Percentiles rank a stretch among this genome's conserved stretches.
These are phyloP conservation scores for Oemleria cerasiformis DNA, from an alignment of 306 rosid species.

Conservation along the genomic window DNA sequence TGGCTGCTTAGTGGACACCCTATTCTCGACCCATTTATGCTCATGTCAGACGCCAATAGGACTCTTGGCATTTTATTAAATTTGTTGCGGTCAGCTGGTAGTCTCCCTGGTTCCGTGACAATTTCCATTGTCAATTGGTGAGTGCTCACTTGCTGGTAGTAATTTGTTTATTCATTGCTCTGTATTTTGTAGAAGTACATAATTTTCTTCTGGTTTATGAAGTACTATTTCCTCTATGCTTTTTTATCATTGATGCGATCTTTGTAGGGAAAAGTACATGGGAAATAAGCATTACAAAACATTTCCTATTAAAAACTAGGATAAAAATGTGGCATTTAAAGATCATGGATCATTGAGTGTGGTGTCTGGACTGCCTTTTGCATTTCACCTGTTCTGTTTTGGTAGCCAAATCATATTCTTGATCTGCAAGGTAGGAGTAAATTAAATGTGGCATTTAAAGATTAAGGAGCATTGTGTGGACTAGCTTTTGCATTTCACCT, in stretches of 20 bases:
- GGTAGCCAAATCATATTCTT: background rate
- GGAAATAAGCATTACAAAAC: background rate
- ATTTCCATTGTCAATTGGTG: conserved; percentile 85
- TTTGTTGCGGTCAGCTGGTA: conserved; percentile 62
- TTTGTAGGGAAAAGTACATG: background rate
- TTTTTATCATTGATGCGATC: conserved; percentile 4
- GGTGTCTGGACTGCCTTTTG: background rate
- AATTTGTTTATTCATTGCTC: conserved; percentile 12
- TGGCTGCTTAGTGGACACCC: conserved; percentile 83
- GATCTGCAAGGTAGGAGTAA: background rate
- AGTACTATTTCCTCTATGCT: background rate
- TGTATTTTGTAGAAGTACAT: conserved; percentile 11
- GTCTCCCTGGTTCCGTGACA: conserved; percentile 73
- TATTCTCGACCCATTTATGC: conserved; percentile 65
- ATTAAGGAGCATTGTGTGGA: too few species aligned
- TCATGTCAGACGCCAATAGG: conserved; percentile 80
- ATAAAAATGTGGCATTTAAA: background rate
- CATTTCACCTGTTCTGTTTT: background rate
- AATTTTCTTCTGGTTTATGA: conserved; percentile 9
- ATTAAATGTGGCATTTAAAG: background rate
- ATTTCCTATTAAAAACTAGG: background rate
- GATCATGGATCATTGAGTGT: background rate
- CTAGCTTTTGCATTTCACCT: too few species aligned
- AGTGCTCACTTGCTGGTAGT: conserved; percentile 36
- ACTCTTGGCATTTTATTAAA: conserved; percentile 70